Evolutionary conservation across 2,329 filamentous ascomycete species (phyloP), one percentile per base, ranked within the genome.

Genomic region (Colletotrichum chlorophyti): DNA sequence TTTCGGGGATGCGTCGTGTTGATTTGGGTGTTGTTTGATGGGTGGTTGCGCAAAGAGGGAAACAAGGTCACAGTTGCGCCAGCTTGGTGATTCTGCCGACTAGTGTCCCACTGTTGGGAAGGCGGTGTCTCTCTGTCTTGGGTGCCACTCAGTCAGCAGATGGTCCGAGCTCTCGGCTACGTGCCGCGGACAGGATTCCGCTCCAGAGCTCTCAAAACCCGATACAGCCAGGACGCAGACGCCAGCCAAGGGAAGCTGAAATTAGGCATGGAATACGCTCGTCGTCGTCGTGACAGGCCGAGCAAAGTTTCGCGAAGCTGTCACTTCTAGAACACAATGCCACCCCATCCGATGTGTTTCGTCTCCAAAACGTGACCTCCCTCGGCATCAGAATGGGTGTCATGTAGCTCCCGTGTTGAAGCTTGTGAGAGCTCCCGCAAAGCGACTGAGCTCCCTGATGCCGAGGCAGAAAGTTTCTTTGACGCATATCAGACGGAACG

Each of bases 11-110:
- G n/a, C n/a, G n/a, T n/a, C n/a, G n/a, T n/a, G 27, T 41, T 17
- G 35, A 3, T 27, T 23, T 12, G 34, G 23, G 11, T n/a, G 34
- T n/a, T 6, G 24, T 27, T 11, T 17, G 24, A 11, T 21, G 24
- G 7, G 6, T 19, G 17, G 32, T 15, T 5, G 11, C 32, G 11
- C 9, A 17, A 21, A 37, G 45, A 7, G 35, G 27, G 17, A 31
- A 48, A 24, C 51, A 48, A 34, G 41, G 41, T 40, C 42, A 31
- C 41, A 35, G 27, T 46, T 53, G 42, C 50, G 42, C 40, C 50
- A 58, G 55, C 35, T 58, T 23, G n/a, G 5, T n/a, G 12, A 54
- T 54, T 48, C 50, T 58, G 54, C 54, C 54, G 5, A 6, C 4
- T 21, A 11, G 4, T 7, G 24, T 6, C 35, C 35, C 8, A 19